phyloP scores from a whole-genome alignment of 495 filamentous ascomycete species.

The Penicillium diatomitis region DNA sequence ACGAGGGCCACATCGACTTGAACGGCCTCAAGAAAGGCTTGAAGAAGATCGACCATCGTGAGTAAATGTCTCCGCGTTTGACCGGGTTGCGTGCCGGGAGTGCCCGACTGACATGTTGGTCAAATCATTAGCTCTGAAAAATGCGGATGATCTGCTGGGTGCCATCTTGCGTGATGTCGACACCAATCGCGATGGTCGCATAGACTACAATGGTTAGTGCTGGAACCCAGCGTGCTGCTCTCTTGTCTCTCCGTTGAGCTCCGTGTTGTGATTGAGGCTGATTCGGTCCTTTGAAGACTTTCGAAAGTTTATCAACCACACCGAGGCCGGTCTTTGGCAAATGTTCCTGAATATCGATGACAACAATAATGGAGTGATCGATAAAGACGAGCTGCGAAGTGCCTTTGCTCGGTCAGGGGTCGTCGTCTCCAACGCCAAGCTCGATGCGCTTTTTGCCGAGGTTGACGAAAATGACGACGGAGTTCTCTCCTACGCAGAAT shows the following conservation, averaged over 20 bases:
- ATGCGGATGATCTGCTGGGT: slow-evolving; percentile 78
- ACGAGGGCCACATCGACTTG: slow-evolving; percentile 70
- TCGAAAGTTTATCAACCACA: slow-evolving; percentile 72
- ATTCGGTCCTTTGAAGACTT: slow-evolving; percentile 55
- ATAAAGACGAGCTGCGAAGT: slow-evolving; percentile 68
- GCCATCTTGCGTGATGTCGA: slow-evolving; percentile 75
- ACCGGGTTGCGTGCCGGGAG: slow-evolving; percentile 17
- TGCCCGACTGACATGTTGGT: slow-evolving; percentile 19
- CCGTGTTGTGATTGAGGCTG: slow-evolving; percentile 5
- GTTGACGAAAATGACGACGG: slow-evolving; percentile 87
- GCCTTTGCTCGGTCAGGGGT: slow-evolving; percentile 76
- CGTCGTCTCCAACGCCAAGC: slow-evolving; percentile 61
- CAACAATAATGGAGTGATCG: slow-evolving; percentile 79
- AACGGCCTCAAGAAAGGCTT: slow-evolving; percentile 76
- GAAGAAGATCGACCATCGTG: slow-evolving; percentile 86
- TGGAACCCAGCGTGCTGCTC: slow-evolving; percentile 11
- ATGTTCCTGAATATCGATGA: slow-evolving; percentile 85
- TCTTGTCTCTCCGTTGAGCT: neutral
- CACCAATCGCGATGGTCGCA: slow-evolving; percentile 75
- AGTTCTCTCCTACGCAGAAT: slow-evolving; percentile 84
- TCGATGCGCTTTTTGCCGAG: slow-evolving; percentile 79
- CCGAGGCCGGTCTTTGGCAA: slow-evolving; percentile 68
- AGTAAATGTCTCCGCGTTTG: slow-evolving; percentile 23
- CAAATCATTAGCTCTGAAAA: slow-evolving; percentile 66
- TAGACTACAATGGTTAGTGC: slow-evolving; percentile 73